phyloP scores from a whole-genome alignment of 371 early-diverging fungal species.

The Syncephalastrum contaminatum region DNA sequence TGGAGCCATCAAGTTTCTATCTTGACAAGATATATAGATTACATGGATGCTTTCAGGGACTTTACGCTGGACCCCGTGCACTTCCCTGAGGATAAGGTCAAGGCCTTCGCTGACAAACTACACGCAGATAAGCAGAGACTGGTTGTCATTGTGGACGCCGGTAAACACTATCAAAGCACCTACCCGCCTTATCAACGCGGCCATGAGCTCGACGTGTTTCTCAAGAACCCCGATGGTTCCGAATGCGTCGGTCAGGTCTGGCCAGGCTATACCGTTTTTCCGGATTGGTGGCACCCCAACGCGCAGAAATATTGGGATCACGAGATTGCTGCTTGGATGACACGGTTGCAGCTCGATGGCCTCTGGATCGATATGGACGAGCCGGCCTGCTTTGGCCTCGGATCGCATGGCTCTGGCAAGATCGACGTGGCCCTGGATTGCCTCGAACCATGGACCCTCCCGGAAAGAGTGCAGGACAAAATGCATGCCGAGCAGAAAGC shows the following conservation, averaged over 20 bases:
- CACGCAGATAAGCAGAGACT: conserved; percentile 39
- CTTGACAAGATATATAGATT: conserved; percentile 17
- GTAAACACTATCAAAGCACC: conserved; percentile 27
- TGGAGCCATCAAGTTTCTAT: no score
- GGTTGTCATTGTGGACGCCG: conserved; percentile 57
- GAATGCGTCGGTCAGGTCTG: conserved; percentile 58
- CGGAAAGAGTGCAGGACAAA: conserved; percentile 20
- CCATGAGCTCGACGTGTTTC: conserved; percentile 38
- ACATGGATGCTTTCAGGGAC: conserved; percentile 58
- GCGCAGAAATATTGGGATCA: conserved; percentile 14
- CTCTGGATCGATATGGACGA: conserved; percentile 80
- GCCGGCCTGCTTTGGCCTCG: conserved; percentile 53
- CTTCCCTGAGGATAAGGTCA: conserved; percentile 38
- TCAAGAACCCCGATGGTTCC: conserved; percentile 50
- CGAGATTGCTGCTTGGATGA: conserved; percentile 12
- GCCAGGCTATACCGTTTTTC: conserved; percentile 60
- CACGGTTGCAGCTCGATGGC: conserved; percentile 16
- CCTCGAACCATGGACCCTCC: conserved; percentile 24
- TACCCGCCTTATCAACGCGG: conserved; percentile 47
- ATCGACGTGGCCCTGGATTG: conserved; percentile 19
- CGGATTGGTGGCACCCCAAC: conserved; percentile 25
- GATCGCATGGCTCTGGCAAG: conserved; percentile 20
- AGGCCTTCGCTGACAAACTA: conserved; percentile 25
- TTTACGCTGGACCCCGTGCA: conserved; percentile 49
- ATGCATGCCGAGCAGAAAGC: conserved; percentile 20